Conservation (phyloP, 345 rosid species). For the Salix brachista region DNA sequence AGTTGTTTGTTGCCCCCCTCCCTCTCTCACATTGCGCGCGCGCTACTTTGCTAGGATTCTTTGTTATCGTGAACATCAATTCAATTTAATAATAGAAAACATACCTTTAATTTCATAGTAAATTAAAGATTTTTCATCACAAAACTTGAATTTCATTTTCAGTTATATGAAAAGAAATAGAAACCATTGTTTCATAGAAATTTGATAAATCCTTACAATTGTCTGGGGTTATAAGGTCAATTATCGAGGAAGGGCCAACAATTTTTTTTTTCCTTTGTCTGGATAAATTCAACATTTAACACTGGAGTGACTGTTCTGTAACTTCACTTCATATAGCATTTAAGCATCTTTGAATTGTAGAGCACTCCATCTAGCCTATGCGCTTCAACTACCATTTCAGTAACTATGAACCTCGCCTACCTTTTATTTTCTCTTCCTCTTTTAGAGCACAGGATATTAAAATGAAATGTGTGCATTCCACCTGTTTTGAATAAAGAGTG, state of each 20-base stretch:
- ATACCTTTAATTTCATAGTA: neutral
- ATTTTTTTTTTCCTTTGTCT: too few relatives aligned
- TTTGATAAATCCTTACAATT: neutral
- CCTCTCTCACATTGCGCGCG: neutral
- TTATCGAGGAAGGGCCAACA: too few relatives aligned
- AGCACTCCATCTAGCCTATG: too few relatives aligned
- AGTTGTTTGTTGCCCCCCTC: neutral
- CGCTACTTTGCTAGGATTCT: neutral
- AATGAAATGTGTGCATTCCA: too few relatives aligned
- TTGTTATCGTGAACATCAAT: neutral
- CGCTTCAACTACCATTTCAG: too few relatives aligned
- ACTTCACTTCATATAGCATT: too few relatives aligned
- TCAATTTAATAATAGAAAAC: neutral
- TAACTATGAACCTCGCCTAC: too few relatives aligned
- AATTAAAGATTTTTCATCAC: neutral
- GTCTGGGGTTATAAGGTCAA: neutral
- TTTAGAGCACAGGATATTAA: too few relatives aligned
- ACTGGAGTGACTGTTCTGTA: neutral
- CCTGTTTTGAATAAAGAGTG: too few relatives aligned
- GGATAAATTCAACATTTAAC: neutral
- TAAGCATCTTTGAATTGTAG: too few relatives aligned
- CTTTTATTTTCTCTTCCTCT: too few relatives aligned
- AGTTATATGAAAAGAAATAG: neutral
- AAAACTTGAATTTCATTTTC: neutral
- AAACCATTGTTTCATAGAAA: neutral